phyloP scores from a whole-genome alignment of 1,284 basidiomycete species.

The Ceratobasidium sp. region DNA sequence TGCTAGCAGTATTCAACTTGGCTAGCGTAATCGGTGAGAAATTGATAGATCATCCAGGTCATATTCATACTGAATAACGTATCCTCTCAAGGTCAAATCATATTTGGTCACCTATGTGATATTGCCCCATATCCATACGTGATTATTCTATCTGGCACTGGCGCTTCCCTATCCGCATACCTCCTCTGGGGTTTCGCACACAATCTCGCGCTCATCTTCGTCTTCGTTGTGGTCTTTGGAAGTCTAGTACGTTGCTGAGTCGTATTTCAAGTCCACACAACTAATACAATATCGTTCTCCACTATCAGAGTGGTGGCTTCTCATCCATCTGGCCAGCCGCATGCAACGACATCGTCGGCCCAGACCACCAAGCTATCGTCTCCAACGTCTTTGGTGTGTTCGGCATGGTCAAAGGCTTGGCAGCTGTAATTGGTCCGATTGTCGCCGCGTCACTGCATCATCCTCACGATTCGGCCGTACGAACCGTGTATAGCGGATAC shows the following conservation, averaged over 20 bases:
- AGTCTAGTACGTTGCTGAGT: constrained; percentile 11
- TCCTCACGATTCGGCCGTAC: background rate
- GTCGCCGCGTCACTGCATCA: constrained; percentile 19
- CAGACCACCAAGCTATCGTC: background rate
- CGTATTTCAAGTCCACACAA: background rate
- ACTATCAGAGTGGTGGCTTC: constrained; percentile 42
- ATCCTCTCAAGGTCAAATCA: constrained; percentile 33
- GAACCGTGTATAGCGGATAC: constrained; percentile 36
- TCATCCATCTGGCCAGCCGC: constrained; percentile 34
- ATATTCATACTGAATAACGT: background rate
- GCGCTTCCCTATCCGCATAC: constrained; percentile 30
- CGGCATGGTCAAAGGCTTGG: constrained; percentile 34
- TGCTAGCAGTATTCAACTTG: constrained; percentile 47
- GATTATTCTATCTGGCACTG: constrained; percentile 36
- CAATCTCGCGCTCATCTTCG: constrained; percentile 40
- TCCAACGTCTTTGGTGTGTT: constrained; percentile 26
- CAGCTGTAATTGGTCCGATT: constrained; percentile 27
- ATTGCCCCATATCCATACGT: constrained; percentile 31
- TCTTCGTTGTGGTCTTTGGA: constrained; percentile 44
- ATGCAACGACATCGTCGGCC: constrained; percentile 37
- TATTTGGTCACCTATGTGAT: constrained; percentile 48
- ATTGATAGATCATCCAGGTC: too few species aligned
- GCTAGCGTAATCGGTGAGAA: constrained; percentile 24
- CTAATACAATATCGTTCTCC: background rate
- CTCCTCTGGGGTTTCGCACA: constrained; percentile 46